Conservation (phyloP, 2,329 filamentous ascomycete genomes). For the Colletotrichum gigasporum region DNA sequence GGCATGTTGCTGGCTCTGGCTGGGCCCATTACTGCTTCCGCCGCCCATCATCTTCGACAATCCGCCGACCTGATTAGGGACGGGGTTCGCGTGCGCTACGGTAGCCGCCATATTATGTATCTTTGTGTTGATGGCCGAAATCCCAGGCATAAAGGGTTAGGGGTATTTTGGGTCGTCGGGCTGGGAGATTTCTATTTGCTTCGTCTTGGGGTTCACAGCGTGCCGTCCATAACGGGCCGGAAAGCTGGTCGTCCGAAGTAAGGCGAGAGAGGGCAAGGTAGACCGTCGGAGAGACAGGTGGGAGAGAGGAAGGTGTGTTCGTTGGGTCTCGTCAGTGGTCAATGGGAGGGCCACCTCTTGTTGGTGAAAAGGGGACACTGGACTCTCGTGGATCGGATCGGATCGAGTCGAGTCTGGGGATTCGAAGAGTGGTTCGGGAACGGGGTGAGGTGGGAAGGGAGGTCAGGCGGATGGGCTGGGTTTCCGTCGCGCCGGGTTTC, state of each 20-base stretch:
- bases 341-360: slow-evolving; percentile 16
- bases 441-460: not conserved
- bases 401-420: slow-evolving; percentile 21
- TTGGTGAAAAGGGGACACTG: slow-evolving; percentile 17
- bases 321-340: slow-evolving; percentile 11
- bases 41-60: slow-evolving; percentile 29
- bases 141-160: slow-evolving; percentile 22
- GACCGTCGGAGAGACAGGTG: not conserved
- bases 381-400: too few relatives aligned
- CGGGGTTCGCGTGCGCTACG: slow-evolving; percentile 25
- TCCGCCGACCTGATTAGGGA: slow-evolving; percentile 26
- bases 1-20: slow-evolving; percentile 17
- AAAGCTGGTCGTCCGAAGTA: not conserved
- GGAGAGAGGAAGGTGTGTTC: not conserved
- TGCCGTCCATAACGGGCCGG: slow-evolving; percentile 16
- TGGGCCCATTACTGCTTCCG: not conserved
- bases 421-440: slow-evolving; percentile 3
- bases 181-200: not conserved
- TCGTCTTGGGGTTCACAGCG: slow-evolving; percentile 11
- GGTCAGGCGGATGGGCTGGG: not conserved
- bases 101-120: slow-evolving; percentile 31
- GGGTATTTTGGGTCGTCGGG: not conserved
- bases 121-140: slow-evolving; percentile 23
- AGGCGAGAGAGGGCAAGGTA: not conserved
- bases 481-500: not conserved